Evolutionary conservation across 768 basidiomycete genomes (phyloP).

Genomic region (Fomitopsis pulvina): DNA sequence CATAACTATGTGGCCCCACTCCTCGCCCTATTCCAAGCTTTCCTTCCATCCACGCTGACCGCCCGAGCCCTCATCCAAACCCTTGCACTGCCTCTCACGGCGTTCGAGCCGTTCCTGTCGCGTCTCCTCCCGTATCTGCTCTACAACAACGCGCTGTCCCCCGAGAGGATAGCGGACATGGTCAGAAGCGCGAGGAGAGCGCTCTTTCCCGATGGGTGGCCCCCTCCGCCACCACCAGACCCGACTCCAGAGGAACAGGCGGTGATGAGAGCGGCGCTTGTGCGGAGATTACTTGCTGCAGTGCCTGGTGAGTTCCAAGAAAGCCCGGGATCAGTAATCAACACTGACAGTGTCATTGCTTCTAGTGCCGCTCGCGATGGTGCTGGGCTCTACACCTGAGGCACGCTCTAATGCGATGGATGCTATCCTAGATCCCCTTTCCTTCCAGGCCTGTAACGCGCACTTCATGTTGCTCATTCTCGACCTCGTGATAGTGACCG

Average conservation of each 20-base stretch:
- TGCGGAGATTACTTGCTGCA: conserved; percentile 31
- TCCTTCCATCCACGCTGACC: conserved; percentile 17
- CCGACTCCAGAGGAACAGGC: conserved; percentile 75
- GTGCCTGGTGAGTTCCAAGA: conserved; percentile 35
- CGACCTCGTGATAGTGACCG: conserved; percentile 58
- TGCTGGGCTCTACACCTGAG: conserved; percentile 49
- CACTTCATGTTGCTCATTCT: conserved; percentile 72
- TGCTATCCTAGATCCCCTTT: conserved; percentile 53
- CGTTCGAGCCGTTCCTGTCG: conserved; percentile 19
- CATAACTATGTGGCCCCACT: conserved; percentile 18
- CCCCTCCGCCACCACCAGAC: conserved; percentile 62
- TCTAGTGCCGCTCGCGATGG: conserved; percentile 39
- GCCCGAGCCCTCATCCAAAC: conserved; percentile 20
- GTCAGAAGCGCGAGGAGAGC: conserved; percentile 55
- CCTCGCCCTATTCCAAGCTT: conserved; percentile 21
- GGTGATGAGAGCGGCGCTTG: conserved; percentile 39
- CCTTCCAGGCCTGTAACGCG: conserved; percentile 62
- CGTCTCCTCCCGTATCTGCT: conserved; percentile 63
- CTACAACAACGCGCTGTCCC: conserved; percentile 44
- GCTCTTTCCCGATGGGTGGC: conserved; percentile 88
- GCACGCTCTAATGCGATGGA: conserved; percentile 35
- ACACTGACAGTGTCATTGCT: neutral
- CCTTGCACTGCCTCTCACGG: conserved; percentile 17
- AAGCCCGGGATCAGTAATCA: neutral
- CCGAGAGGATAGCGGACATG: conserved; percentile 44